Base-by-base conservation (phyloP, 2,329 filamentous ascomycete genomes). In the Apiospora marii region DNA sequence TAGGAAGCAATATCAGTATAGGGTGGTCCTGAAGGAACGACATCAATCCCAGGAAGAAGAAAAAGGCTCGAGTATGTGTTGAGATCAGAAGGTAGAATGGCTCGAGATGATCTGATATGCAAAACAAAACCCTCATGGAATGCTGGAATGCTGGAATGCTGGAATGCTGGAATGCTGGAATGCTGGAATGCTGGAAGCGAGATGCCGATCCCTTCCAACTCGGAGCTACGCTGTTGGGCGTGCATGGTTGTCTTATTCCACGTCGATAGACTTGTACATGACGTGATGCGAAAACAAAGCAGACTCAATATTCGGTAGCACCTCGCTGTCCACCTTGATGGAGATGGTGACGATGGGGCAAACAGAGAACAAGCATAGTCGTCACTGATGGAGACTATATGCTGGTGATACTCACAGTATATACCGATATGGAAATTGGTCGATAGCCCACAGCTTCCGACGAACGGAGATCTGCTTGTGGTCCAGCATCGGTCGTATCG, bases 141-240 rank as follows among this genome's bases (percentile, higher is more conserved):
- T 41, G 58, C 30, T 64, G 58, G 58, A 64, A 64, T 64, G 58
- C 58, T 64, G 58, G 58, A 64, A 41, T n/a, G n/a, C 41, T 41
- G 34, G 58, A 41, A 64, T 41, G 58, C 30, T 64, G 58, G 58
- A 64, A 64, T 64, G 58, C 41, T 41, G 34, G 58, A 41, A 64
- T 41, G 58, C 30, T 64, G 58, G 58, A 64, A 64, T 64, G 58
- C 58, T 64, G 58, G 58, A 64, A 41, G 58, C 58, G 58, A 64
- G 34, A 41, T 41, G 58, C 58, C 58, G 58, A 64, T 64, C 34
- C 58, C 58, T 64, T n/a, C 58, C 58, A n/a, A 64, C 58, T 64
- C 14, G 30, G 58, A 64, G 58, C 34, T 41, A 30, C 34, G 34
- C 4, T 64, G 58, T 41, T 64, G 58, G 27, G 34, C 30, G 37